Evolutionary conservation across 306 rosid species (phyloP).

Genomic region (Rosa lucieae): DNA sequence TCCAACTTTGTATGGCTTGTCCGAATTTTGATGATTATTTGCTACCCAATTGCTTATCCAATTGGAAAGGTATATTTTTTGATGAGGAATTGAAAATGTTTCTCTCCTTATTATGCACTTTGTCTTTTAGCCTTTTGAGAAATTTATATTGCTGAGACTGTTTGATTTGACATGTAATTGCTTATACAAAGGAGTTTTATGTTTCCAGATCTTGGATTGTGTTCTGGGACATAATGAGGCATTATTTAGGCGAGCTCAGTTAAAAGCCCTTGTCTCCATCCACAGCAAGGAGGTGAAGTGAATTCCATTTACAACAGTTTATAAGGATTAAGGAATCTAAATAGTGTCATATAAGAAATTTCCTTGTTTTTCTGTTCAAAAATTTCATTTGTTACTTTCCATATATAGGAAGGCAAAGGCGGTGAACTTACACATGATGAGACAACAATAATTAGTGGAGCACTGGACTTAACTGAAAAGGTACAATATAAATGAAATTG

Average conservation of each 20-base stretch:
- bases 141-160: neutral
- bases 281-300: slow-evolving; percentile 80
- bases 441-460: slow-evolving; percentile 95
- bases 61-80: slow-evolving; percentile 72
- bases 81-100: neutral
- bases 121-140: neutral
- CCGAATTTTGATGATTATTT: slow-evolving; percentile 73
- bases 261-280: slow-evolving; percentile 91
- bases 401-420: slow-evolving; percentile 85
- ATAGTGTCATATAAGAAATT: neutral
- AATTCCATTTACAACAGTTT: slow-evolving; percentile 9
- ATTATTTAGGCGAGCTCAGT: slow-evolving; percentile 86
- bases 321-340: slow-evolving; percentile 9
- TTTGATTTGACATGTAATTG: neutral
- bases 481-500: slow-evolving; percentile 29
- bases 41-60: slow-evolving; percentile 93
- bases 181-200: slow-evolving; percentile 24
- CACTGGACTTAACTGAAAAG: slow-evolving; percentile 94
- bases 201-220: slow-evolving; percentile 71
- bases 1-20: slow-evolving; percentile 81
- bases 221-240: slow-evolving; percentile 90
- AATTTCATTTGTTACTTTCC: slow-evolving; percentile 19
- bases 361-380: slow-evolving; percentile 5
- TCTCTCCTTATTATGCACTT: neutral
- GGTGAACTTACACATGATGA: slow-evolving; percentile 97